Evolutionary conservation across 192 early-diverging fungal species (phyloP).

Genomic region (Backusella circina): DNA sequence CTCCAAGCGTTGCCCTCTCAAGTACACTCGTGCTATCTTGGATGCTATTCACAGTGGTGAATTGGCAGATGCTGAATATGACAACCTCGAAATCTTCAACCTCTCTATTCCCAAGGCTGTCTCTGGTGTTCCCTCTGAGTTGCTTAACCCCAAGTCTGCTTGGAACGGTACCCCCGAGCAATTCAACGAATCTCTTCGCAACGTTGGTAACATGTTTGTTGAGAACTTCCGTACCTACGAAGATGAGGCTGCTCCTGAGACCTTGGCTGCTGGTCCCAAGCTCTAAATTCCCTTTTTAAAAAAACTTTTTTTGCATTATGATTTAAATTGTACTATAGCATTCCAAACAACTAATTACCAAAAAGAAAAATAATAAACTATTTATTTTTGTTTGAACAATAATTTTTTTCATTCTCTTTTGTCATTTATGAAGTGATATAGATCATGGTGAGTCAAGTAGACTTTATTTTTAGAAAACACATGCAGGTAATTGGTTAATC

Average conservation of each 20-base stretch:
- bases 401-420: background rate
- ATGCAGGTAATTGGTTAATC: too few relatives aligned
- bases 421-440: background rate
- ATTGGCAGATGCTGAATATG: constrained; percentile 80
- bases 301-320: background rate
- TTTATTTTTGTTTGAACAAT: background rate
- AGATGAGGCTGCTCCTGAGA: constrained; percentile 69
- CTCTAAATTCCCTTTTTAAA: constrained; percentile 19
- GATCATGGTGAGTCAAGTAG: background rate
- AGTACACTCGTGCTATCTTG: constrained; percentile 95
- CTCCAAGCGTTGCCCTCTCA: constrained; percentile 80
- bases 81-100: constrained; percentile 83
- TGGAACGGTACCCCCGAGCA: constrained; percentile 75
- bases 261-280: constrained; percentile 70
- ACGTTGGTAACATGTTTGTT: constrained; percentile 80
- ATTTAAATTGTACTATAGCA: background rate
- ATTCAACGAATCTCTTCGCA: constrained; percentile 61
- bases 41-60: constrained; percentile 94
- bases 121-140: constrained; percentile 71
- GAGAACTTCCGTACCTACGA: constrained; percentile 86
- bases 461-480: too few relatives aligned
- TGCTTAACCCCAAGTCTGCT: constrained; percentile 81
- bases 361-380: background rate
- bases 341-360: background rate
- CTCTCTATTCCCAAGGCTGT: constrained; percentile 81